Percentiles rank a stretch among this genome's conserved stretches.
Conservation (phyloP, 2,329 filamentous ascomycete genomes). For the Penicillium aurantiogriseum region DNA sequence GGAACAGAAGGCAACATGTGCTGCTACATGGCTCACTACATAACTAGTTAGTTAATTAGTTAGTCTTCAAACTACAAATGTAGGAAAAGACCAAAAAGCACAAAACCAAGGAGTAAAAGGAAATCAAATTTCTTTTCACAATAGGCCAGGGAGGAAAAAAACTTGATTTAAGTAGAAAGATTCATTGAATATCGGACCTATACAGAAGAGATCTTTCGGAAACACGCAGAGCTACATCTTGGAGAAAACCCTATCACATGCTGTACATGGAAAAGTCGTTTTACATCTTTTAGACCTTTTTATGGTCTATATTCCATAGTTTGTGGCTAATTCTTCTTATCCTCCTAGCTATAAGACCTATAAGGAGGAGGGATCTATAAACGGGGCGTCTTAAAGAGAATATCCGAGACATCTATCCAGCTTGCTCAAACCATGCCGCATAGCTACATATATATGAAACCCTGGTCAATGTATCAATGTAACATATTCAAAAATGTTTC, state of each 20-base stretch:
- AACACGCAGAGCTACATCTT: neutral
- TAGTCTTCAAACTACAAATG: neutral
- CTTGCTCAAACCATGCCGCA: neutral
- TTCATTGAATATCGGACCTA: neutral
- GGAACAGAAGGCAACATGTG: neutral
- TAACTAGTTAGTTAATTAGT: too few species aligned
- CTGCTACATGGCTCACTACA: too few species aligned
- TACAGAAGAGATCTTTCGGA: neutral
- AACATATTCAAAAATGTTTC: neutral
- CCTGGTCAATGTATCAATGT: neutral
- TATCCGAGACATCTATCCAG: neutral
- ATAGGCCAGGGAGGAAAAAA: neutral
- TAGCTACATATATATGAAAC: neutral
- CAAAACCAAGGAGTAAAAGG: neutral
- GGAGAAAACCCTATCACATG: neutral
- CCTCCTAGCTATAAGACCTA: neutral
- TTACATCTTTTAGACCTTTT: neutral
- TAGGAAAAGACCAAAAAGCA: neutral
- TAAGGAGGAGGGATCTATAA: neutral
- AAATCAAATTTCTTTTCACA: neutral
- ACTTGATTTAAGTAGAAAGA: neutral
- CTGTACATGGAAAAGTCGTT: neutral
- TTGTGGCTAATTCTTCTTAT: neutral
- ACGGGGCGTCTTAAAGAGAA: neutral
- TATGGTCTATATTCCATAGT: neutral